Evolutionary conservation across 371 early-diverging fungal genomes (phyloP), one percentile per base, ranked within the genome.

Genomic region (Rhizopus arrhizus): DNA sequence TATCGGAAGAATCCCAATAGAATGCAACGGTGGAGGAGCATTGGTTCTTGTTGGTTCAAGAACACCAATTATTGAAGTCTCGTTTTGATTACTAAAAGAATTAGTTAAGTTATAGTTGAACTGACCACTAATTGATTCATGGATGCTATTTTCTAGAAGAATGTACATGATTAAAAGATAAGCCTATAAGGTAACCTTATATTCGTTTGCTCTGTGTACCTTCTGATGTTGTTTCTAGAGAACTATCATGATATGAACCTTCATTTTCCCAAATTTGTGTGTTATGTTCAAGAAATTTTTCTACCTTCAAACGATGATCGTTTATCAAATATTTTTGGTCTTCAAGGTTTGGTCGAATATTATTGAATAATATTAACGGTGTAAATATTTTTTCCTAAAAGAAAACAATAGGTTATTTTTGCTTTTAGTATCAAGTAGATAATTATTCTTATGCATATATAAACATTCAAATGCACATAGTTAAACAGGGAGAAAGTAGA

Each of bases 251-350:
- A 29, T 40, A 56, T 12, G 38, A 16, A 36, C 60, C 47, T 47
- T 50, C 55, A 42, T 60, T 56, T 47, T 62, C 67, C 79, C 79
- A 78, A 11, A 75, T 31, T 36, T 65, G 61, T 6, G 79, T 76
- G 52, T 78, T 78, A 10, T 63, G 56, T 34, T 72, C 58, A 9
- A 78, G 51, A 69, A 73, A 72, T 36, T 66, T 62, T n/a, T 32
- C 59, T 31, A 65, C 74, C 40, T 65, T 71, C 41, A 56, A 50
- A 28, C 64, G 64, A 57, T 78, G 72, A 40, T 66, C 56, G 13
- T 78, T 69, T 16, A 77, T 69, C 45, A 68, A 36, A 31, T 29
- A 50, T 34, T 50, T 50, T 22, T 15, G 15, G n/a, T 38, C 46
- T 40, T 62, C 36, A 11, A 54, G 58, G 58, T 31, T 35, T 49